Evolutionary conservation across 106 monocot genomes (phyloP).

Genomic region (Cymbidium sinense): DNA sequence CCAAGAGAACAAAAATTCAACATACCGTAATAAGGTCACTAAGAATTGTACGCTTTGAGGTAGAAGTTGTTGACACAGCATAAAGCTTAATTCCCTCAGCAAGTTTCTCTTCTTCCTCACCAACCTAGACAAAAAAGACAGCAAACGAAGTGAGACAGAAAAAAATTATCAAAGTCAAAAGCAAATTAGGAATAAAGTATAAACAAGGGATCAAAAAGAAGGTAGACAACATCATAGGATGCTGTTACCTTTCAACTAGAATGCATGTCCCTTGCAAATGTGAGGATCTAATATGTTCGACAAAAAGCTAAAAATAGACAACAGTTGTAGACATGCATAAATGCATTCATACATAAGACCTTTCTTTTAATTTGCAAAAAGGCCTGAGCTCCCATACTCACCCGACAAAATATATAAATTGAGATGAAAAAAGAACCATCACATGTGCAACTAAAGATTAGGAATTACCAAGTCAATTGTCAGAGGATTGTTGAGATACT

Average conservation of each 20-base stretch:
- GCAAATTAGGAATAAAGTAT: not conserved
- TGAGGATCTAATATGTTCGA: not conserved
- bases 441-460: not conserved
- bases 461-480: conserved; percentile 88
- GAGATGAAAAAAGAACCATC: not conserved
- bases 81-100: conserved; percentile 96
- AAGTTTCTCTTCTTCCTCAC: conserved; percentile 94
- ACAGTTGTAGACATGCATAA: not conserved
- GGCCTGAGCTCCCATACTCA: not conserved
- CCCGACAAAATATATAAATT: not conserved
- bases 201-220: not conserved
- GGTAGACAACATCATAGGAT: not conserved
- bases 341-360: not conserved
- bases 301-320: conserved; percentile 5
- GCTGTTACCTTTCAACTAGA: no score
- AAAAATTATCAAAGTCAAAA: not conserved
- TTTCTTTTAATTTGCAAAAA: not conserved
- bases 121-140: conserved; percentile 47
- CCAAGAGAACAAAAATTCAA: not conserved
- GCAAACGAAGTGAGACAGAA: not conserved
- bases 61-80: conserved; percentile 74
- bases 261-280: not conserved
- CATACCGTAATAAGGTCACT: conserved; percentile 94
- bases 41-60: conserved; percentile 85
- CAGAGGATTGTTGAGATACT: conserved; percentile 71